Base-by-base conservation (phyloP, 2,329 filamentous ascomycete genomes). In the Lizonia empirigonia region DNA sequence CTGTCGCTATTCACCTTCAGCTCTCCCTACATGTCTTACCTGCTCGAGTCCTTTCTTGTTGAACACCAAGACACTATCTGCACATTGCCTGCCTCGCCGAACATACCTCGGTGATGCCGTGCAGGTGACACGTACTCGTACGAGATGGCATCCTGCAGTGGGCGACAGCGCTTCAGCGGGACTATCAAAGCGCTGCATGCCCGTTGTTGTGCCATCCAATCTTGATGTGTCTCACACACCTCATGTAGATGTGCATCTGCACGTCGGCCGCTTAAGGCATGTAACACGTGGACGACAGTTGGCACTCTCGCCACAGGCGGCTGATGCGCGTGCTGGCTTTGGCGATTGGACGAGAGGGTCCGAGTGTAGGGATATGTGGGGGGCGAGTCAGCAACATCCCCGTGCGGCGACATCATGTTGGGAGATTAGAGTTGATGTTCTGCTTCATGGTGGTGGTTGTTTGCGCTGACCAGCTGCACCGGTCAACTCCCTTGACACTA, bases 101-200 rank as follows among this genome's bases (percentile, higher is more conserved):
- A 60, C 58, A 47, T 64, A 56, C 60, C 58, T 55, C 35, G 32
- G 33, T 41, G 37, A 23, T 29, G 26, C 42, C 15, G 46, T 49
- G 55, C 60, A 58, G 56, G 53, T 60, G 62, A 60, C 60, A 64
- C 62, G 60, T 60, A 55, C 57, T 53, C 42, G 40, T 41, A 50
- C 51, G 42, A 62, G 53, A 54, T 42, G 50, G 47, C 55, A 54
- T 41, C 40, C 50, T 44, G 49, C 49, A 46, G 52, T 45, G 49
- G 54, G 50, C 53, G 53, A 55, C 47, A 18, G 38, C 36, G 27
- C 24, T 26, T 16, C 36, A 44, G 44, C 45, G 44, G 42, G 32
- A 42, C 27, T 33, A 13, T 33, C 37, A 38, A 13, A 32, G 29
- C 44, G 19, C 44, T 46, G 49, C 42, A 29, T 22, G 35, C 22